These are phyloP conservation scores for Ilyonectria mors-panacis DNA, from an alignment of 2,329 filamentous ascomycete genomes.

Conservation along the genomic window DNA sequence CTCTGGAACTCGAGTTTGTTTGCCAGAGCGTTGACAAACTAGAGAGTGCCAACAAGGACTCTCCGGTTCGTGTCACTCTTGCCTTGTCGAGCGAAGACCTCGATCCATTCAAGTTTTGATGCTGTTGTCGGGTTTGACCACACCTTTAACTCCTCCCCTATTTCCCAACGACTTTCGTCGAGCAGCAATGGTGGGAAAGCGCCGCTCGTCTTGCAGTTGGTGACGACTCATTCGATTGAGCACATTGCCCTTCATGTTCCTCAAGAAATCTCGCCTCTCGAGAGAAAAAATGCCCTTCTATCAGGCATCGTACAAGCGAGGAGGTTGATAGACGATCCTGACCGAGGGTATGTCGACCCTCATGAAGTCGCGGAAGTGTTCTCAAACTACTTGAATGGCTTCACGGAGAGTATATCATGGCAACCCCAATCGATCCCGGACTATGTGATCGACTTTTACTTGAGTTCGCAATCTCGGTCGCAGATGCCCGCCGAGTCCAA, in stretches of 20 bases:
- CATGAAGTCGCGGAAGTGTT: constrained; percentile 65
- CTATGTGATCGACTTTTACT: constrained; percentile 64
- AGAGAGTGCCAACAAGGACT: constrained; percentile 50
- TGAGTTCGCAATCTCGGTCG: constrained; percentile 55
- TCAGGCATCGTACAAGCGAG: constrained; percentile 55
- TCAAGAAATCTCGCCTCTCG: constrained; percentile 53
- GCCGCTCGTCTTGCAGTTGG: constrained; percentile 65
- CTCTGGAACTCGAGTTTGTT: constrained; percentile 55
- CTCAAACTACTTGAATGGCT: constrained; percentile 59
- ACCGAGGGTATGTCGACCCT: constrained; percentile 58
- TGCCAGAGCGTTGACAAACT: constrained; percentile 51
- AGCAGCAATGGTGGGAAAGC: constrained; percentile 43
- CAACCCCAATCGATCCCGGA: constrained; percentile 63
- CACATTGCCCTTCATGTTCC: constrained; percentile 66
- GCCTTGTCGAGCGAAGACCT: constrained; percentile 57
- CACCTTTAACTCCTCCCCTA: constrained; percentile 59
- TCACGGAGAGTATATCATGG: constrained; percentile 59
- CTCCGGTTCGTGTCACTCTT: constrained; percentile 59
- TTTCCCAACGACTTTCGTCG: constrained; percentile 42
- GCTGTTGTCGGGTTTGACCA: constrained; percentile 70
- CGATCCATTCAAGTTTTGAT: constrained; percentile 61
- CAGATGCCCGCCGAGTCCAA: constrained; percentile 45
- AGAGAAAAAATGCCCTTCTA: constrained; percentile 64
- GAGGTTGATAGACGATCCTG: constrained; percentile 58
- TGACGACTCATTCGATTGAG: constrained; percentile 68